Conservation (phyloP, 1,284 basidiomycete genomes). For the Anthracocystis setariae region DNA sequence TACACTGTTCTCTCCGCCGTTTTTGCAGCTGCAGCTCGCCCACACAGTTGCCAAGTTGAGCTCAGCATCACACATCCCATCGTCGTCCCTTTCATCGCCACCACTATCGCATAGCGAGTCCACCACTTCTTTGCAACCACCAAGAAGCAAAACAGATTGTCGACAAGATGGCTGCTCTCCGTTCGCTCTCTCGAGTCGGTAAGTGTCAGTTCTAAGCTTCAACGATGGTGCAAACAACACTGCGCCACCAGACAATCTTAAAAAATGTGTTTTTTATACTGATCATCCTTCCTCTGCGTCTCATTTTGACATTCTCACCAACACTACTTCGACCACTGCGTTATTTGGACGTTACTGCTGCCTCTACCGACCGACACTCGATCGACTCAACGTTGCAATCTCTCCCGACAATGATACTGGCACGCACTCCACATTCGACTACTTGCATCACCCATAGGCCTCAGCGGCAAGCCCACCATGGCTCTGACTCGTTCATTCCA, state of each 20-base stretch:
- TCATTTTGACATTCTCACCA: neutral
- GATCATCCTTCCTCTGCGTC: constrained; percentile 1
- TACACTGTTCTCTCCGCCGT: neutral
- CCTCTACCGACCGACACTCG: too few relatives aligned
- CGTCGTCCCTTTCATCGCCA: constrained; percentile 14
- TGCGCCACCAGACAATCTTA: neutral
- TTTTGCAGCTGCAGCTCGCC: constrained; percentile 12
- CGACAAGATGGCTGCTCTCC: constrained; percentile 44
- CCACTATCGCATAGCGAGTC: constrained; percentile 13
- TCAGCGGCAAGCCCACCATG: constrained; percentile 39
- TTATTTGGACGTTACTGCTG: too few relatives aligned
- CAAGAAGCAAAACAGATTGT: neutral
- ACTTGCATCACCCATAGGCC: constrained; percentile 19
- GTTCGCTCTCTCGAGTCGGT: constrained; percentile 47
- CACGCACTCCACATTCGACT: constrained; percentile 1
- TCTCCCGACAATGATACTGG: neutral
- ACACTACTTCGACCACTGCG: too few relatives aligned
- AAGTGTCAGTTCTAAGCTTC: constrained; percentile 10
- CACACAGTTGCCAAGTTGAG: neutral
- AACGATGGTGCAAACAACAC: neutral
- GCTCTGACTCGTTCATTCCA: constrained; percentile 43
- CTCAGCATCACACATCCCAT: constrained; percentile 1
- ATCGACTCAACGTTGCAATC: neutral
- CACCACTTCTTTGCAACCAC: neutral
- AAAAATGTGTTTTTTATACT: too few relatives aligned